Evolutionary conservation across 768 basidiomycete species (phyloP), one percentile per base, ranked within the genome.

Genomic region (Cubamyces lactineus): DNA sequence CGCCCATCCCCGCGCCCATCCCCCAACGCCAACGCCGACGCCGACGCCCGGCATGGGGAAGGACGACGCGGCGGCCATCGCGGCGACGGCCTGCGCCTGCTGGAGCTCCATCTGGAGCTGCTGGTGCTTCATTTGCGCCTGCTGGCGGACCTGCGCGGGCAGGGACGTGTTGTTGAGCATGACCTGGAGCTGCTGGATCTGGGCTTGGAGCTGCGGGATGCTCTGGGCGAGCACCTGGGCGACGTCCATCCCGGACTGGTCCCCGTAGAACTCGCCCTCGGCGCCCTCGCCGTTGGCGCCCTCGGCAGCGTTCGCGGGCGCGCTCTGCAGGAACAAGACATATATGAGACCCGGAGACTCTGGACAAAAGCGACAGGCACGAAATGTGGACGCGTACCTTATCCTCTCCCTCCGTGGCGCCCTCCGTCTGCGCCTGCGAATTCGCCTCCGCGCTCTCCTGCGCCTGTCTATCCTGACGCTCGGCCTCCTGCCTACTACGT

Each of bases 171-270:
- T 94, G 73, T 91, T 88, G 66, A 94, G 84, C 80, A 91, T 87
- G 66, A 86, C 78, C 59, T 85, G 87, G 53, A 93, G 79, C 68
- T 95, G 93, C n/a, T 78, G 76, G 63, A 94, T 87, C 70, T 94
- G 91, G 5, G 91, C 91, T 74, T 95, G 93, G 17, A 94, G 78
- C 71, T 92, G 87, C 19, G 91, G 86, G 66, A 94, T 89, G 70
- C 79, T 87, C 66, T 89, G 86, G 34, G 85, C 84, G 67, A 91
- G 79, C 76, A 87, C 84, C 66, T 86, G 86, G 23, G 84, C 80
- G 81, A 88, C 82, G 71, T 89, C 90, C 72, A 89, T 80, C 80
- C 48, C 78, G 74, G 60, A 81, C 80, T n/a, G 86, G 82, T 92
- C 88, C 30, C 83, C 81, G 70, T 88, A 92, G 63, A 88, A 83